A percentile compares a stretch with the other conserved stretches of the same genome.
These are phyloP conservation scores for Ambrosia trifida DNA, from an alignment of 129 eudicot species.

Conservation along the genomic window DNA sequence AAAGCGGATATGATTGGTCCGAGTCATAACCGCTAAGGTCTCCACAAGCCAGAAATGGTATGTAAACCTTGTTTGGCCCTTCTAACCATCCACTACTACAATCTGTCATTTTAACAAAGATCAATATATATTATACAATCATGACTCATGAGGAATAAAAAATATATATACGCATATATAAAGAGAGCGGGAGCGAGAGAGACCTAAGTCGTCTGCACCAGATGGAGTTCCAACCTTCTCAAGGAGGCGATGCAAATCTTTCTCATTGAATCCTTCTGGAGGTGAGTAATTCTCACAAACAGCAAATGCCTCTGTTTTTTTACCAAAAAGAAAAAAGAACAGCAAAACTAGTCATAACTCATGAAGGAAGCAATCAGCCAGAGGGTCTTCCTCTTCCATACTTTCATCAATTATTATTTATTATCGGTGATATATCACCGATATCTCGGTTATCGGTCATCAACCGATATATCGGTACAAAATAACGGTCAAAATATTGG, in stretches of 20 bases:
- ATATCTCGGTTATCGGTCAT: too few species aligned
- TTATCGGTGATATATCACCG: too few species aligned
- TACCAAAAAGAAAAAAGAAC: constrained; percentile 17
- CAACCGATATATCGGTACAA: too few species aligned
- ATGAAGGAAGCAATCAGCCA: not conserved
- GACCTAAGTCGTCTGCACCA: constrained; percentile 88
- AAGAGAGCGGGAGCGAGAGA: constrained; percentile 3
- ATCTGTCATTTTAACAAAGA: constrained; percentile 49
- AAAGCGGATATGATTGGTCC: constrained; percentile 89
- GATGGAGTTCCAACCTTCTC: constrained; percentile 95
- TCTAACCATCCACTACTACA: constrained; percentile 98
- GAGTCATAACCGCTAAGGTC: constrained; percentile 96
- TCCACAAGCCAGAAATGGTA: constrained; percentile 94
- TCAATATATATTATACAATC: not conserved
- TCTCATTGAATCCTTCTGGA: constrained; percentile 91
- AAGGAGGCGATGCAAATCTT: constrained; percentile 88
- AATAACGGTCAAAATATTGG: too few species aligned
- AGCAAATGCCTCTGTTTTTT: constrained; percentile 86
- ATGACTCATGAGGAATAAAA: not conserved
- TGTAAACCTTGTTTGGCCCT: constrained; percentile 92
- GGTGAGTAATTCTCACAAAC: constrained; percentile 96
- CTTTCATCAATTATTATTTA: not conserved
- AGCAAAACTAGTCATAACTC: constrained; percentile 7
- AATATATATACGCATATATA: not conserved
- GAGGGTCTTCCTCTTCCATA: too few species aligned